These are phyloP conservation scores for Plasmodium coatneyi DNA, from an alignment of 169 alveolate genomes.

Conservation along the genomic window DNA sequence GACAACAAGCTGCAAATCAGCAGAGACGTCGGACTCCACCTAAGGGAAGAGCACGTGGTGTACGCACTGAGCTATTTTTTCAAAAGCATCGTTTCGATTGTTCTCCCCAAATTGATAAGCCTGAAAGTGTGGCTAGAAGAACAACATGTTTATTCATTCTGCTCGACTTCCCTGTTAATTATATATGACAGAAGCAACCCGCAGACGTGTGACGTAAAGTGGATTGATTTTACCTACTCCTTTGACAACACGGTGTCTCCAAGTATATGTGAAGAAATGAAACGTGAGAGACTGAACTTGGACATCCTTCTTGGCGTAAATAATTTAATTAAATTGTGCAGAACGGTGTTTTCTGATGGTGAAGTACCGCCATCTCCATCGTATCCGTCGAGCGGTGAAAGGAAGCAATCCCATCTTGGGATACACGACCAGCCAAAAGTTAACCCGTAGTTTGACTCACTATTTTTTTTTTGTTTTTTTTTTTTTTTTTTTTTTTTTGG, in stretches of 20 bases:
- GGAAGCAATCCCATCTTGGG: background rate
- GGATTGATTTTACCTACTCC: slow-evolving; percentile 72
- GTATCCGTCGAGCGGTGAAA: background rate
- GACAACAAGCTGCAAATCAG: slow-evolving; percentile 18
- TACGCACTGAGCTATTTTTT: slow-evolving; percentile 29
- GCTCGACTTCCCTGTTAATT: slow-evolving; percentile 66
- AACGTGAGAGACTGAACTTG: background rate
- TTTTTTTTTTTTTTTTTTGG: background rate
- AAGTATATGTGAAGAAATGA: background rate
- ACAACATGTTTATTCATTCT: slow-evolving; percentile 39
- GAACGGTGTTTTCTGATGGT: slow-evolving; percentile 13
- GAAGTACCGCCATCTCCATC: slow-evolving; percentile 7
- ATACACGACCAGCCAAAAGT: background rate
- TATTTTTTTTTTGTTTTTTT: background rate
- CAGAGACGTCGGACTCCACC: slow-evolving; percentile 36
- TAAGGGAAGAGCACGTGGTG: slow-evolving; percentile 59
- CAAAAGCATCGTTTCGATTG: slow-evolving; percentile 16
- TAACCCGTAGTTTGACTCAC: background rate
- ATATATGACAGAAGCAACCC: slow-evolving; percentile 58
- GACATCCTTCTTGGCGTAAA: slow-evolving; percentile 59
- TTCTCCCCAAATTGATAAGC: slow-evolving; percentile 42
- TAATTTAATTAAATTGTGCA: slow-evolving; percentile 64
- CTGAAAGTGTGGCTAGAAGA: slow-evolving; percentile 63
- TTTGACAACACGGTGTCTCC: background rate
- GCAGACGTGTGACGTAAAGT: slow-evolving; percentile 40